Evolutionary conservation across 371 early-diverging fungal species (phyloP).

Genomic region (Mucor piriformis): DNA sequence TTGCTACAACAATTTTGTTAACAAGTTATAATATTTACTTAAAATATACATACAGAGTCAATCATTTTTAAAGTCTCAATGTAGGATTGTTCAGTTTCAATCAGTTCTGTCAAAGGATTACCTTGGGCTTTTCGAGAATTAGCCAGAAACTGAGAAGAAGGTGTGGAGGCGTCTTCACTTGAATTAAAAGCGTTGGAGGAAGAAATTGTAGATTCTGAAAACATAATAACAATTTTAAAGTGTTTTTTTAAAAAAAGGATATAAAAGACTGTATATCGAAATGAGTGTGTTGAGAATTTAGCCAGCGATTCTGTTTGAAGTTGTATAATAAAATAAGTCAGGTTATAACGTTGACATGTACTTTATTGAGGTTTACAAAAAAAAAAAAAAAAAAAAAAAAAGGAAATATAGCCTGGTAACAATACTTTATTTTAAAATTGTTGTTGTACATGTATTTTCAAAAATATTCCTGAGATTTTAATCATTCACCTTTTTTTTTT

Average conservation of each 20-base stretch:
- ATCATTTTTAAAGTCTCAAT: slow-evolving; percentile 49
- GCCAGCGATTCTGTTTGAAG: too few species aligned
- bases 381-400: not conserved
- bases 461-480: not conserved
- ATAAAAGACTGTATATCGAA: not conserved
- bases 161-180: slow-evolving; percentile 13
- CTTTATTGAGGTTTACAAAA: not conserved
- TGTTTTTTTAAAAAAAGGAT: slow-evolving; percentile 1
- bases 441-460: not conserved
- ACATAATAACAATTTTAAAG: slow-evolving; percentile 16
- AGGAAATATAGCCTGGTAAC: not conserved
- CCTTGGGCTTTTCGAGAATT: slow-evolving; percentile 20
- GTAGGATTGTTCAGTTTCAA: slow-evolving; percentile 53
- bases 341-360: slow-evolving; percentile 10
- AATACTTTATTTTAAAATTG: not conserved
- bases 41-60: slow-evolving; percentile 40
- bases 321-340: not conserved
- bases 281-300: too few species aligned
- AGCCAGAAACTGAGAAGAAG: slow-evolving; percentile 36
- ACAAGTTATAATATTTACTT: not conserved
- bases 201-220: slow-evolving; percentile 26
- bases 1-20: slow-evolving; percentile 31
- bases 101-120: slow-evolving; percentile 51
- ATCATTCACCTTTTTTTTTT: not conserved
- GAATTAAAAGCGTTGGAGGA: slow-evolving; percentile 24